Base-by-base conservation (phyloP, 495 filamentous ascomycete genomes). In the Neurospora africana region DNA sequence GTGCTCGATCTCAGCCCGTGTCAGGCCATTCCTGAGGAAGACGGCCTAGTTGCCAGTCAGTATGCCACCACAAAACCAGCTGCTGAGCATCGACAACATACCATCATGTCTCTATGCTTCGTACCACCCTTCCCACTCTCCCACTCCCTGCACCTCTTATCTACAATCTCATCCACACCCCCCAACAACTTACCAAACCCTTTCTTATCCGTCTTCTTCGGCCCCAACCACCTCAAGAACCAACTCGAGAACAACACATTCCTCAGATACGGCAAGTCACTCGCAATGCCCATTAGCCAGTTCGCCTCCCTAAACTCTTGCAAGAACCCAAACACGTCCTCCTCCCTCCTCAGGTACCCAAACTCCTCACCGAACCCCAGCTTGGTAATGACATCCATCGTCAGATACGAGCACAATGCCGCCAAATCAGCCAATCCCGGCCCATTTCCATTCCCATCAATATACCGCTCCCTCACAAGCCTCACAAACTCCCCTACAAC, bases 171-270 rank as follows among this genome's bases (percentile, higher is more conserved):
- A 23, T 47, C 43, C n/a, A 47, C 43, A 21, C 43, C n/a, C 72
- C 36, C 81, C 74, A 79, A 81, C 71, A 84, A 82, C 81, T 53
- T 81, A 38, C 78, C 77, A 72, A 76, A 68, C 10, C 76, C 86
- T 41, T 75, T 82, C 74, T 86, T 76, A 69, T 91, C 87, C 7
- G 84, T 84, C 5, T 84, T 82, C 53, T 81, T 86, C 0, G 89
- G 89, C 3, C 88, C 84, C 15, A 90, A 81, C 70, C 85, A 83
- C 68, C 85, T 86, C 53, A 78, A 70, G 23, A 89, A 67, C 73
- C 81, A 84, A 23, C 75, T 76, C n/a, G 74, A 67, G 17, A 83
- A 73, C 10, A 75, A 61, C 44, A 82, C 73, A 23, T 74, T 72
- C 15, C 75, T 76, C 35, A 80, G 67, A 2, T 75, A 72, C 19